Base-by-base conservation (phyloP, 2,329 filamentous ascomycete species). In the Penicillium sp. region DNA sequence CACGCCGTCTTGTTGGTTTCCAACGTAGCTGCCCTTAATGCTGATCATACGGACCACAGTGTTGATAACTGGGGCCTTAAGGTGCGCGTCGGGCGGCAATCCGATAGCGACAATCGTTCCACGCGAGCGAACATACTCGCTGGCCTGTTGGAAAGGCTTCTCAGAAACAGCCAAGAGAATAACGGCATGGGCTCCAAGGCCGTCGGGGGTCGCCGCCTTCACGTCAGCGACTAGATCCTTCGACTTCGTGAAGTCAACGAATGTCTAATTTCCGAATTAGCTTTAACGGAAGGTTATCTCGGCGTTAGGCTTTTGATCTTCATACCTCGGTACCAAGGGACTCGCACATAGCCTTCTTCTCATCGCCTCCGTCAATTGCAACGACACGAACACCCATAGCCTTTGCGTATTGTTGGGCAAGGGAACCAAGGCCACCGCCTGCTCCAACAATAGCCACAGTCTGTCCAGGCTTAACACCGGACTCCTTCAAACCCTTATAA, bases 141-240 rank as follows among this genome's bases (percentile, higher is more conserved):
- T 82, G 40, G 90, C 90, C 74, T 95, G 89, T 73, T 95, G 87
- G 82, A 95, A 95, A 38, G 90, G 89, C 76, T 84, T 87, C 78
- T 95, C 89, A 58, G 76, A 80, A 34, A 88, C 87, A 50, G 89
- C 89, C 46, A 95, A 80, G 35, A 95, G 76, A 55, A 95, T 76
- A 52, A 89, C 89, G 27, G 88, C 89, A 62, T 94, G 85, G 5
- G 89, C 52, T 3, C 50, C 50, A 28, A 52, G 89, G 38, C 90
- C 87, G 59, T 91, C 89, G 22, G 79, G 70, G 1, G 87, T 93
- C n/a, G 83, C 82, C 34, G 79, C 81, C 74, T 87, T 87, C 54
- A 95, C 88, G 51, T 91, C 87, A 57, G 80, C 79, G 52, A 93
- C 84, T 9, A 95, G 69, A 70, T 95, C 84, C 68, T 84, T 80